These are phyloP conservation scores for Carnegiea gigantea DNA, from an alignment of 179 eudicot genomes.

Conservation along the genomic window DNA sequence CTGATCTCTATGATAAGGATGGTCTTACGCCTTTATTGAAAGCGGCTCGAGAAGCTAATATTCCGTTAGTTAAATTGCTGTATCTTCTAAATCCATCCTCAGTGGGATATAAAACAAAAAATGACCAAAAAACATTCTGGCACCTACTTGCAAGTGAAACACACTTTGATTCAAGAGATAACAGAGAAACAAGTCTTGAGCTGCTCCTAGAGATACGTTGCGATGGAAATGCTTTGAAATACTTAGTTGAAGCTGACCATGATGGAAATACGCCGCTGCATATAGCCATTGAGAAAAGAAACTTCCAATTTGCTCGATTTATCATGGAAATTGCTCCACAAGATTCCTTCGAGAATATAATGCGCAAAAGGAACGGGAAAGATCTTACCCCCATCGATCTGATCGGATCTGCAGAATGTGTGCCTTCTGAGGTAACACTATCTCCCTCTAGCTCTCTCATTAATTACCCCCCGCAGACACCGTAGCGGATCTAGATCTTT, in stretches of 20 bases:
- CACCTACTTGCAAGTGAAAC: too few species aligned
- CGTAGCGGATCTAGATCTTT: too few species aligned
- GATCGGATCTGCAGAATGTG: not conserved
- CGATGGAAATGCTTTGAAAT: too few species aligned
- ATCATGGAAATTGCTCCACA: not conserved
- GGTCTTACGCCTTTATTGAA: conserved; percentile 9
- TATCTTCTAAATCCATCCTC: not conserved
- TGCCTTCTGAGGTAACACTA: not conserved
- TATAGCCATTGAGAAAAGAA: not conserved
- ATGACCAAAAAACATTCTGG: not conserved
- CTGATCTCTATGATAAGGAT: not conserved
- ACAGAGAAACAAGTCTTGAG: too few species aligned
- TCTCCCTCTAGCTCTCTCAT: too few species aligned
- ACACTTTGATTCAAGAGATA: too few species aligned
- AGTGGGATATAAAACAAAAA: not conserved
- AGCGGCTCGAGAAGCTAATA: not conserved
- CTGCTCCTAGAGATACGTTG: too few species aligned
- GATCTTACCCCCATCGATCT: not conserved
- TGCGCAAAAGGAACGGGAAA: not conserved
- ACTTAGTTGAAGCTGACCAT: not conserved
- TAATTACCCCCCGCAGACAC: too few species aligned
- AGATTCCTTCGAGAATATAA: too few species aligned
- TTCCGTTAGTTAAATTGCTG: not conserved
- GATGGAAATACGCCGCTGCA: not conserved
- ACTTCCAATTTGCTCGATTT: not conserved